phyloP scores from a whole-genome alignment of 176 grass and related monocot genomes.

The Lolium multiflorum region DNA sequence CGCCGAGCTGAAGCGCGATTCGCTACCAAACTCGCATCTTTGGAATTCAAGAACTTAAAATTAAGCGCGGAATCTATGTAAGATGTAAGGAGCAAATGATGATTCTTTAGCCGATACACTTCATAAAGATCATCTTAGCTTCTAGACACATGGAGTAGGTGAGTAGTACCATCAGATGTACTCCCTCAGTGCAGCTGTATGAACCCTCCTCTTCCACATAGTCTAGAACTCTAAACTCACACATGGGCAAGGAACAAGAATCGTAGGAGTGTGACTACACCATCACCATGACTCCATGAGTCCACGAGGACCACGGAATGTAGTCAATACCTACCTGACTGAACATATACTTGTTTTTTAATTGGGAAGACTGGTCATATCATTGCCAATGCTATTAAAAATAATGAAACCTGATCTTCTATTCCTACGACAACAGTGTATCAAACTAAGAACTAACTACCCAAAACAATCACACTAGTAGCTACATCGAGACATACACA shows the following conservation, averaged over 20 bases:
- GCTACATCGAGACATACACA: background rate
- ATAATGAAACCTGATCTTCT: background rate
- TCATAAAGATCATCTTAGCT: background rate
- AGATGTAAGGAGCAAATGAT: background rate
- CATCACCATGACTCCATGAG: background rate
- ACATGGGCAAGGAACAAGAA: background rate
- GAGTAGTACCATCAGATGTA: constrained; percentile 22
- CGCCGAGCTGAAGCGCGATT: constrained; percentile 5
- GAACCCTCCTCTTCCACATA: background rate
- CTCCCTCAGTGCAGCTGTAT: background rate
- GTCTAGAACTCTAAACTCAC: constrained; percentile 3
- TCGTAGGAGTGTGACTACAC: background rate
- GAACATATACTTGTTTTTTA: background rate
- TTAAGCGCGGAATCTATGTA: background rate
- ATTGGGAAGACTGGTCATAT: background rate
- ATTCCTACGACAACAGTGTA: background rate
- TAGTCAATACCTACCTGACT: background rate
- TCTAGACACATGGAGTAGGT: constrained; percentile 3
- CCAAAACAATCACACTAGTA: background rate
- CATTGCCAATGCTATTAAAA: background rate
- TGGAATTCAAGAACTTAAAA: background rate
- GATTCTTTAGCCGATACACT: background rate
- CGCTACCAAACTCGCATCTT: background rate
- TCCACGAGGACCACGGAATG: background rate
- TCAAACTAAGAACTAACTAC: constrained; percentile 15